phyloP scores from a whole-genome alignment of 257 asterid species.

The Solanum phureja region DNA sequence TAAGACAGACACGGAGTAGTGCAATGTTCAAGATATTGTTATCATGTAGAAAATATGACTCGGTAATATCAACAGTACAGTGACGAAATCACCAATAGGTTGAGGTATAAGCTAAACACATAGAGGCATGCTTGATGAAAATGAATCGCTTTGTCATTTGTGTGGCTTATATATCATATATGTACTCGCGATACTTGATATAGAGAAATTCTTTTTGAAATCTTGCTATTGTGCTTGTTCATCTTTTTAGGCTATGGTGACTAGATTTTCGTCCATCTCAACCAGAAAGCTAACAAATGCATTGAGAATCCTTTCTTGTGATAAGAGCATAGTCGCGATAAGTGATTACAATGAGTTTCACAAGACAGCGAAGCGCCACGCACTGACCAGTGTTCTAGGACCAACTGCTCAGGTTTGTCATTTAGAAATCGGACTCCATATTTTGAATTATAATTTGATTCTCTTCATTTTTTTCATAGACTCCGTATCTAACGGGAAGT shows the following conservation, averaged over 20 bases:
- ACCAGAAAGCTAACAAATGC: constrained; percentile 81
- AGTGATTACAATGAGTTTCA: constrained; percentile 71
- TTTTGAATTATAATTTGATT: neutral
- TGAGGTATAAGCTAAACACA: neutral
- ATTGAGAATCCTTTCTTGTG: constrained; percentile 49
- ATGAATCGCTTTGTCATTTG: neutral
- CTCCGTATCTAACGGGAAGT: neutral
- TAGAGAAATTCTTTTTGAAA: neutral
- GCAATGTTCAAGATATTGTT: neutral
- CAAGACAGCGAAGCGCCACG: constrained; percentile 37
- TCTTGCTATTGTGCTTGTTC: constrained; percentile 2
- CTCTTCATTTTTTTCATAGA: neutral
- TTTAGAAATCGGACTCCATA: neutral
- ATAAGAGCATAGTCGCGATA: constrained; percentile 63
- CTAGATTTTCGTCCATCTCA: constrained; percentile 65
- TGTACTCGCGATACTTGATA: neutral
- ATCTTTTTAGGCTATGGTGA: constrained; percentile 67
- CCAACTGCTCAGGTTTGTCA: constrained; percentile 62
- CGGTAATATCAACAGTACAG: neutral
- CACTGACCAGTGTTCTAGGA: constrained; percentile 60
- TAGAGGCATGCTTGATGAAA: neutral
- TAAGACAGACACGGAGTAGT: too few species aligned
- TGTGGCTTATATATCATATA: neutral
- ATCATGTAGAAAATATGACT: neutral
- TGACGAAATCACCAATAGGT: neutral